Percentiles rank a stretch among this genome's conserved stretches.
Conservation (phyloP, 306 rosid species). For the Begonia masoniana region DNA sequence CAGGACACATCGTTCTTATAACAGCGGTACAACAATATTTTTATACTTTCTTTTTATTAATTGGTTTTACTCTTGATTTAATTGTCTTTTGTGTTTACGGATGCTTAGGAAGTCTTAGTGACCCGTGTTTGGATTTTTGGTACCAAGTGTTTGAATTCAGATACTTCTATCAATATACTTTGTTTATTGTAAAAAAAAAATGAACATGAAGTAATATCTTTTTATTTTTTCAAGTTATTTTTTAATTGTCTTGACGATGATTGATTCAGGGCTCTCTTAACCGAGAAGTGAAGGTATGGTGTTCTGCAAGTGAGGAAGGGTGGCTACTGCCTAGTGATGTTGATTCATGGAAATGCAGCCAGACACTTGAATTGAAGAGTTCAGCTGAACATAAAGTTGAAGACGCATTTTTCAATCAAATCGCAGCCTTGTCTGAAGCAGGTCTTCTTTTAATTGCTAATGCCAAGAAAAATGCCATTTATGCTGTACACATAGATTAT, state of each 20-base stretch:
- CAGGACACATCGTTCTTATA: constrained; percentile 85
- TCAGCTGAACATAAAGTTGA: constrained; percentile 57
- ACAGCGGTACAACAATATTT: constrained; percentile 44
- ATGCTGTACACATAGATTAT: constrained; percentile 84
- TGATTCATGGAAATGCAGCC: constrained; percentile 88
- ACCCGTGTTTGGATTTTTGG: neutral
- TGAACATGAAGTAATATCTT: constrained; percentile 1
- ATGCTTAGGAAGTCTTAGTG: neutral
- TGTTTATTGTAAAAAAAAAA: neutral
- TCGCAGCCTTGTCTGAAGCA: constrained; percentile 74
- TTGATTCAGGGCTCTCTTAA: constrained; percentile 62
- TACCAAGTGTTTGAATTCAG: neutral
- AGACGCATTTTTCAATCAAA: constrained; percentile 94
- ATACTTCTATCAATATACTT: neutral
- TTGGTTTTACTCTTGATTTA: too few species aligned
- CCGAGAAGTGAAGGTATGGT: constrained; percentile 91
- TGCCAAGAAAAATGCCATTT: constrained; percentile 98
- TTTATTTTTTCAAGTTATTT: too few species aligned
- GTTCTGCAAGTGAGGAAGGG: constrained; percentile 78
- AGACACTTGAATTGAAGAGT: constrained; percentile 78
- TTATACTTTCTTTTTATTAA: neutral
- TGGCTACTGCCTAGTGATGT: constrained; percentile 84
- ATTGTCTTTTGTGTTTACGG: neutral
- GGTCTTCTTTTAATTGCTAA: constrained; percentile 96
- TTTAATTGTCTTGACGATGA: neutral